Evolutionary conservation across 2,329 filamentous ascomycete genomes (phyloP), one percentile per base, ranked within the genome.

Genomic region (Boeremia lycopersici): DNA sequence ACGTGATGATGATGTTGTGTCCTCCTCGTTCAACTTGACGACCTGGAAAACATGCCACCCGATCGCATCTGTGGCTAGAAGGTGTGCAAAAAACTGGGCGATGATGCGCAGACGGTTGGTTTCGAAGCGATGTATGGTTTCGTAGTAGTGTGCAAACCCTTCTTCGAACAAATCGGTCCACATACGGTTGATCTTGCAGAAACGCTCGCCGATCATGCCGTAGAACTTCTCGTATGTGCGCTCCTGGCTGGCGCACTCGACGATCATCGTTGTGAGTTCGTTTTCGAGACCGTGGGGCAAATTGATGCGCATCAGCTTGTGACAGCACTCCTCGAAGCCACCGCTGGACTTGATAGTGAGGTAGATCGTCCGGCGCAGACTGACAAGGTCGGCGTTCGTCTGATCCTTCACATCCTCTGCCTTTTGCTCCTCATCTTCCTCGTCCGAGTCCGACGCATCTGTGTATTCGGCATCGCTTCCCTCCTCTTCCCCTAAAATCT

Each of bases 221-320:
- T 96, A 97, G 77, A 98, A 99, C 74, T 98, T 98, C 58, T 93
- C 93, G 76, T 96, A 99, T 1, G 95, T 97, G 66, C 92, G 91
- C 75, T 98, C 93, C 76, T 99, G 95, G 26, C 91, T 93, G 74
- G 93, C 96, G 73, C 92, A 96, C 76, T 99, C 95, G 62, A 99
- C 89, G 50, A 99, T 87, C 95, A 99, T 99, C 19, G 91, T 96
- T 0, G 93, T 92, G 39, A 99, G 81, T 74, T 99, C 95, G 6
- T 87, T 83, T 74, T 99, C 95, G 69, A 93, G 85, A 4, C 95
- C 95, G 11, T 86, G 80, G 1, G 95, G 95, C 9, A 99, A 82
- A 60, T 90, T 91, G 72, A 99, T 88, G 58, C 80, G 74, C 86
- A 98, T 95, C 62, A 99, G 82, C 78, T 98, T 99, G 81, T 99